These are phyloP conservation scores for Yamadazyma membranifaciens DNA, from an alignment of 1,139 yeast species.

Conservation along the genomic window DNA sequence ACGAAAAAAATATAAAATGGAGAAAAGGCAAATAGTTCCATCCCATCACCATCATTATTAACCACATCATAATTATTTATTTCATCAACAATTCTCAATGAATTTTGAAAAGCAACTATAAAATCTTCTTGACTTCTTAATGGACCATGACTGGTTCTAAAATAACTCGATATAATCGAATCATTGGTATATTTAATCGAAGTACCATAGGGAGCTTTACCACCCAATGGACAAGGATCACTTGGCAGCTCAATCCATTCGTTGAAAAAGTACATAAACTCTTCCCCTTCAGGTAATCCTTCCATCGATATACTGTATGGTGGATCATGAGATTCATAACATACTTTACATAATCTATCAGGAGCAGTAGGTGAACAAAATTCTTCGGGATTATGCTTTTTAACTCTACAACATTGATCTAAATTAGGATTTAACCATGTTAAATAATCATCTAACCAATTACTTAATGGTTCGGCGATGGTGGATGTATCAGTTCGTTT, in stretches of 20 bases:
- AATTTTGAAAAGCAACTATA: constrained; percentile 73
- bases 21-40: constrained; percentile 73
- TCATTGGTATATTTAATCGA: constrained; percentile 48
- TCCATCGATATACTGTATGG: constrained; percentile 73
- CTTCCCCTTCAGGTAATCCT: constrained; percentile 77
- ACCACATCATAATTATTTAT: constrained; percentile 33
- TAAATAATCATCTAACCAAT: constrained; percentile 91
- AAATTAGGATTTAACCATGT: constrained; percentile 84
- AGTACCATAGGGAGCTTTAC: constrained; percentile 83
- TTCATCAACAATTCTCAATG: constrained; percentile 66
- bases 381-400: constrained; percentile 28
- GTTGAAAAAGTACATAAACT: constrained; percentile 69
- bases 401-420: constrained; percentile 80
- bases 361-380: constrained; percentile 72
- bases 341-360: constrained; percentile 68
- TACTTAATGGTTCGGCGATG: constrained; percentile 77
- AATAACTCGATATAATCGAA: constrained; percentile 56
- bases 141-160: constrained; percentile 81
- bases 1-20: constrained; percentile 92
- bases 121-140: constrained; percentile 81
- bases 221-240: constrained; percentile 93
- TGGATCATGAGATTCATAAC: constrained; percentile 57
- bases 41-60: constrained; percentile 31
- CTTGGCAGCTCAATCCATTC: constrained; percentile 86
- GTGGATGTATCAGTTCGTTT: constrained; percentile 63